Evolutionary conservation across 2,329 filamentous ascomycete species (phyloP).

Genomic region (Diaporthe australafricana): DNA sequence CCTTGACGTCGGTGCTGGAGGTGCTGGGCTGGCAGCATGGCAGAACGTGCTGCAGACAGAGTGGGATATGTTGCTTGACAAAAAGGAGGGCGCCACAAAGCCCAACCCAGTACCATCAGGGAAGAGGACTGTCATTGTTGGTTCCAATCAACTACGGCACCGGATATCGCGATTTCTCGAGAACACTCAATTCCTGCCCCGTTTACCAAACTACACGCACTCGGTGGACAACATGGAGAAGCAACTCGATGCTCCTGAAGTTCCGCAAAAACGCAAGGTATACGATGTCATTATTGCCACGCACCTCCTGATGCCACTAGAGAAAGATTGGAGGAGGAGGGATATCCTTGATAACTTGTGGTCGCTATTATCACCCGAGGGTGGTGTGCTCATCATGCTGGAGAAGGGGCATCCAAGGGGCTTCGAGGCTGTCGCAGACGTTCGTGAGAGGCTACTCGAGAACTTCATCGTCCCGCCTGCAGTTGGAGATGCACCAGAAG

Average conservation of each 20-base stretch:
- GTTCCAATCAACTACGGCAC: conserved; percentile 78
- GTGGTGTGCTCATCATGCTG: conserved; percentile 86
- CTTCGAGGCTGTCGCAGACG: conserved; percentile 91
- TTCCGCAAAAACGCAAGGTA: conserved; percentile 74
- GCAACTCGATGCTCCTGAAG: conserved; percentile 68
- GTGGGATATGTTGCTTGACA: conserved; percentile 76
- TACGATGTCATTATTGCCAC: conserved; percentile 93
- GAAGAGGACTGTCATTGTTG: conserved; percentile 84
- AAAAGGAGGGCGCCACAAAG: conserved; percentile 51
- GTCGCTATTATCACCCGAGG: conserved; percentile 84
- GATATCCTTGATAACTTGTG: conserved; percentile 88
- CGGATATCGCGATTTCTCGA: conserved; percentile 82
- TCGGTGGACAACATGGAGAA: conserved; percentile 68
- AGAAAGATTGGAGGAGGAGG: conserved; percentile 82
- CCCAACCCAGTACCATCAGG: conserved; percentile 65
- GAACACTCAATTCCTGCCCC: conserved; percentile 91
- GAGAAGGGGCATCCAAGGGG: conserved; percentile 93
- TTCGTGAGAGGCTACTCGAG: conserved; percentile 81
- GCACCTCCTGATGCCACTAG: conserved; percentile 81
- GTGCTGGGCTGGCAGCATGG: conserved; percentile 80
- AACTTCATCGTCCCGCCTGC: conserved; percentile 77
- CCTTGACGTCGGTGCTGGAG: conserved; percentile 80
- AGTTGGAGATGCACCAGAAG: conserved; percentile 48
- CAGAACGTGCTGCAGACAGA: conserved; percentile 83
- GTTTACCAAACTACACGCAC: conserved; percentile 87